phyloP scores from a whole-genome alignment of 306 rosid species.

The Vigna unguiculata region DNA sequence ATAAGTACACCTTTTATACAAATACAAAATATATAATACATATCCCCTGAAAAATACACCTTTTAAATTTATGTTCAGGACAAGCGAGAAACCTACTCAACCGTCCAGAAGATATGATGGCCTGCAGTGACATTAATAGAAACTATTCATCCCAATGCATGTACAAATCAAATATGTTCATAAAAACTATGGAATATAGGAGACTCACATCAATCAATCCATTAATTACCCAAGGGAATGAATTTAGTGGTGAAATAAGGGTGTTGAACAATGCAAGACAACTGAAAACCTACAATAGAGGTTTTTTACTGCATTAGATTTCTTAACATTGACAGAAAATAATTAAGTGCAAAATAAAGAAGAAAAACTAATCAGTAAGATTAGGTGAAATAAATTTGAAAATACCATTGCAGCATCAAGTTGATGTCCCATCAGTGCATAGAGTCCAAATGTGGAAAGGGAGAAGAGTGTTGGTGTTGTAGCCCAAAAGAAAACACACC shows the following conservation, averaged over 20 bases:
- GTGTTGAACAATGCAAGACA: constrained; percentile 97
- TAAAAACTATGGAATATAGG: constrained; percentile 33
- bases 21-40: constrained; percentile 3
- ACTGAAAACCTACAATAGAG: constrained; percentile 86
- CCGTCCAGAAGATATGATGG: constrained; percentile 76
- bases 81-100: constrained; percentile 85
- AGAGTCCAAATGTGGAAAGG: constrained; percentile 92
- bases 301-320: constrained; percentile 41
- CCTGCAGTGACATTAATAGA: constrained; percentile 57
- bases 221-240: constrained; percentile 98
- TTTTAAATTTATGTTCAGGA: constrained; percentile 59
- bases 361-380: constrained; percentile 36
- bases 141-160: constrained; percentile 18
- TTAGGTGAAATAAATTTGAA: constrained; percentile 36
- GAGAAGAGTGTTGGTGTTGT: constrained; percentile 94
- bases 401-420: constrained; percentile 97
- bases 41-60: constrained; percentile 28
- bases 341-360: constrained; percentile 23
- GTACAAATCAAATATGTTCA: neutral
- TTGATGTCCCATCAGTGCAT: constrained; percentile 81
- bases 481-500: constrained; percentile 99
- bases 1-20: constrained; percentile 28
- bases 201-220: constrained; percentile 95
- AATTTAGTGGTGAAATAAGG: constrained; percentile 90
- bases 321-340: constrained; percentile 35